Evolutionary conservation across 2,329 filamentous ascomycete genomes (phyloP), one percentile per base, ranked within the genome.

Genomic region (Metarhizium guizhouense): DNA sequence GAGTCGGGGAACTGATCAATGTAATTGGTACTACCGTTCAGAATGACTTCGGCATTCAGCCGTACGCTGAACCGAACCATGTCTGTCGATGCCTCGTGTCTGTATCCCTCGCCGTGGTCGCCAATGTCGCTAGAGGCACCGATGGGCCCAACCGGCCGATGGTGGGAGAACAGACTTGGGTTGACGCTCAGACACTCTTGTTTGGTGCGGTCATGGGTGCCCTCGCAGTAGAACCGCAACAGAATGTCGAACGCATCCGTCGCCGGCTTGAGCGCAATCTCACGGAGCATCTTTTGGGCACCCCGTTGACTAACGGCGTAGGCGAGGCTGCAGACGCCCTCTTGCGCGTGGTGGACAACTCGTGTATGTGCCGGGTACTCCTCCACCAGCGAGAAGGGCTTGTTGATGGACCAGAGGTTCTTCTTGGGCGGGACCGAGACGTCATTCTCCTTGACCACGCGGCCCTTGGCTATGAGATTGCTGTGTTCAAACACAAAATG

Each of bases 161-260:
- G 73, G 16, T 76, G 73, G n/a, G 75, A 70, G 61, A 81, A 76
- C 3, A 80, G 62, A 34, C 69, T 66, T 0, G 76, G 77, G 57
- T 71, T 68, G 2, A 70, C 65, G 0, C 70, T 68, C 57, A 79
- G 47, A 64, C 76, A 73, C 48, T 66, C 69, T 53, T 72, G 67
- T 56, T 70, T 58, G 45, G 64, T 61, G 52, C 70, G 66, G 0
- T 67, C 66, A 7, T 67, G 61, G 4, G 48, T 52, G 11, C 73
- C 73, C 29, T 75, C 72, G 60, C 77, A 80, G 64, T 76, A 75
- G 52, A 74, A 72, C 11, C 74, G 64, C 51, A 81, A 60, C 58
- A 75, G 68, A 34, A 77, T 66, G 58, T 81, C 78, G 58, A 71
- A 74, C 0, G 71, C 65, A 16, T 64, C 64, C 14, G 66, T 71